Evolutionary conservation across 345 rosid genomes (phyloP), one percentile per base, ranked within the genome.

Genomic region (Linum lewisii): DNA sequence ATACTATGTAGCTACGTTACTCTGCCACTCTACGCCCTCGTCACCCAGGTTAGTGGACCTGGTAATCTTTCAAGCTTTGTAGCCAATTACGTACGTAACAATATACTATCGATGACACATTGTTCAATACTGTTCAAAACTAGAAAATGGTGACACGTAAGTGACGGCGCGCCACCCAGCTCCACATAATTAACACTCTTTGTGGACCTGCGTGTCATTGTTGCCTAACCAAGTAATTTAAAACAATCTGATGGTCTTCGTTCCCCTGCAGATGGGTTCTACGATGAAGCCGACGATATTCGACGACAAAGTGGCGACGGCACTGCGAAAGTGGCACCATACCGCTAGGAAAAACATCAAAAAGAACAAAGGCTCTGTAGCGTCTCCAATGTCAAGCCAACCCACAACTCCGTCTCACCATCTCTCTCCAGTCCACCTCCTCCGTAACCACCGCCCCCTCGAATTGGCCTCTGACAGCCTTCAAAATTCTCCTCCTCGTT

Each of bases 251-350:
- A 16, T 18, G 50, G 19, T 14, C 36, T 47, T 61, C 9, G 24
- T 47, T 57, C 47, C n/a, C 19, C 5, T 22, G 22, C 60, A 72
- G 79, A 78, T 75, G 72, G 82, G 79, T 20, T 64, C 79, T 19
- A 59, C 67, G 15, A 72, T 75, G 82, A 75, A 67, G 29, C 77
- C 79, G 0, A 70, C 82, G 15, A 64, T 69, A 24, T 75, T 78
- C 64, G 69, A 78, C 15, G 82, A 78, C 20, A 66, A 68, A 59
- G 77, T 73, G 21, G 81, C 69, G 0, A 63, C 58, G 0, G 77
- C 81, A 3, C 70, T 77, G 18, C 61, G 70, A 50, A 68, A 66
- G 25, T 71, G 76, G 81, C 76, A 77, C 61, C 71, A 54, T 20
- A 62, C 71, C 0, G 81, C 81, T 0, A 74, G 49, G 60, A 70